phyloP scores from a whole-genome alignment of 2,329 filamentous ascomycete genomes.

The Gnomoniopsis sp. region DNA sequence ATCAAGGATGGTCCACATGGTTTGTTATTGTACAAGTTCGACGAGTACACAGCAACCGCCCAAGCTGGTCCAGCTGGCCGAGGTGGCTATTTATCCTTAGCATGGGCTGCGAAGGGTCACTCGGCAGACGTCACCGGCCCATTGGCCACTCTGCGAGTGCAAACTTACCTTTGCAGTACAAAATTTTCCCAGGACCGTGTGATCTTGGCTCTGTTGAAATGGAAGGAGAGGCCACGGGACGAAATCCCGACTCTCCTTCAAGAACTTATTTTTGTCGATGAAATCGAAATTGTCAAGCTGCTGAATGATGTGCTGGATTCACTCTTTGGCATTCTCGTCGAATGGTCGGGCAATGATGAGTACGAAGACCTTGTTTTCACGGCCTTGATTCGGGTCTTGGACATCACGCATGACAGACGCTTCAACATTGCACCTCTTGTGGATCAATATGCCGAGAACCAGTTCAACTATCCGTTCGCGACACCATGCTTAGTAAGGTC shows the following conservation, averaged over 20 bases:
- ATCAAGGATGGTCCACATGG: conserved; percentile 80
- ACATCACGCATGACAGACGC: conserved; percentile 89
- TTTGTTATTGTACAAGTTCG: conserved; percentile 82
- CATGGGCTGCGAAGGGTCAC: conserved; percentile 69
- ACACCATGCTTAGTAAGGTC: conserved; percentile 85
- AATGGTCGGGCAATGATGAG: conserved; percentile 86
- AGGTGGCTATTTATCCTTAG: conserved; percentile 81
- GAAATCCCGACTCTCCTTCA: conserved; percentile 73
- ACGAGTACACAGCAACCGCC: conserved; percentile 77
- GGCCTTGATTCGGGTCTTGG: conserved; percentile 81
- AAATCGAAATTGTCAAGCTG: conserved; percentile 96
- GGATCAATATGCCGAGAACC: conserved; percentile 82
- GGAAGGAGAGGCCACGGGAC: conserved; percentile 72
- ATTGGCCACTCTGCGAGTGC: conserved; percentile 72
- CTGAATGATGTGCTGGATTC: conserved; percentile 85
- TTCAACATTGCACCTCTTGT: conserved; percentile 91
- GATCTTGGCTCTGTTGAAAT: conserved; percentile 78
- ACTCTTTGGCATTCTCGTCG: conserved; percentile 86
- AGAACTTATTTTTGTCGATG: conserved; percentile 86
- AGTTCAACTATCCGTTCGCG: conserved; percentile 91
- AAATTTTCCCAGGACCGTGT: conserved; percentile 89
- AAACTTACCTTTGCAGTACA: conserved; percentile 91
- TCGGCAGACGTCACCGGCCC: conserved; percentile 75
- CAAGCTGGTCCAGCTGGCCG: conserved; percentile 62
- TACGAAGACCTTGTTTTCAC: conserved; percentile 92